A percentile compares a stretch with the other conserved stretches of the same genome.
These are phyloP conservation scores for Leptoxyphium fumago DNA, from an alignment of 2,329 filamentous ascomycete genomes.

Conservation along the genomic window DNA sequence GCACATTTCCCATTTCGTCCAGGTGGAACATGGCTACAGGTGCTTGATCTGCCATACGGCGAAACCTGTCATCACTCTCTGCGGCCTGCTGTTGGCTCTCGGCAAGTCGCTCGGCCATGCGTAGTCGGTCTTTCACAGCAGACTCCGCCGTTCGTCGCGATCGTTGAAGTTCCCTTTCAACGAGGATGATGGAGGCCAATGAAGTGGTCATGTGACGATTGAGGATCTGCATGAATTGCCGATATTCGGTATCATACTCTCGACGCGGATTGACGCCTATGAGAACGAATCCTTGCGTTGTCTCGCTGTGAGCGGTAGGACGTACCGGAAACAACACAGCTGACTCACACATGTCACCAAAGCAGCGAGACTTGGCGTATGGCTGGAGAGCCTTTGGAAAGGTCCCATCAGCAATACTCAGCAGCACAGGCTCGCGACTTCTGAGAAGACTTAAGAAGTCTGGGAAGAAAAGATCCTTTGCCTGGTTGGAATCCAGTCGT, in stretches of 20 bases:
- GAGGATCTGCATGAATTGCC: constrained; percentile 21
- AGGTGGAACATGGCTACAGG: constrained; percentile 26
- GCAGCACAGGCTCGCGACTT: not conserved
- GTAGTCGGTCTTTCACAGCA: constrained; percentile 12
- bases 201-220: constrained; percentile 9
- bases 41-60: constrained; percentile 22
- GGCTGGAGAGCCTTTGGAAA: constrained; percentile 8
- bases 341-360: constrained; percentile 19
- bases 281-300: constrained; percentile 11
- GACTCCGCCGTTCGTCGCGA: not conserved
- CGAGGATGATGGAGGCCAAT: constrained; percentile 18
- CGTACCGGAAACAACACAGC: constrained; percentile 22
- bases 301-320: constrained; percentile 4
- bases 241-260: constrained; percentile 17
- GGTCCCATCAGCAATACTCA: constrained; percentile 9
- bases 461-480: not conserved
- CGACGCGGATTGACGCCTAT: constrained; percentile 23
- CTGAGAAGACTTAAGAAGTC: not conserved
- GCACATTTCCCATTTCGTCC: constrained; percentile 18
- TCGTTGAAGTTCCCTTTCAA: constrained; percentile 5
- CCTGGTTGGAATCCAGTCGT: not conserved
- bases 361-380: constrained; percentile 16
- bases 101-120: constrained; percentile 10
- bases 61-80: constrained; percentile 20
- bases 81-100: constrained; percentile 9